Percentiles rank a stretch among this genome's conserved stretches.
phyloP scores from a whole-genome alignment of 2,329 filamentous ascomycete species.

The Rutstroemia sp. region DNA sequence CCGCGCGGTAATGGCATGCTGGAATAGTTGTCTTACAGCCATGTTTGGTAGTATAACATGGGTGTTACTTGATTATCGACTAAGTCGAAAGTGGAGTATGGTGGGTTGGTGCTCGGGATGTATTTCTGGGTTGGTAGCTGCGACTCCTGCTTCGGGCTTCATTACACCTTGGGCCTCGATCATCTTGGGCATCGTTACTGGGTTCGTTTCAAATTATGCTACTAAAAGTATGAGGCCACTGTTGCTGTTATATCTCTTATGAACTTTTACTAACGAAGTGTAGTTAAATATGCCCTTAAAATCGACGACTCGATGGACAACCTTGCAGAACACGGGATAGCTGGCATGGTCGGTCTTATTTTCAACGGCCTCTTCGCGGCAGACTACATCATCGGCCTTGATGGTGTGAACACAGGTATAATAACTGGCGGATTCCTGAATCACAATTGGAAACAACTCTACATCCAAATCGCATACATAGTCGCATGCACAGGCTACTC shows the following conservation, averaged over 20 bases:
- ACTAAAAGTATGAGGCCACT: conserved; percentile 39
- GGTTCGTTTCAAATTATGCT: conserved; percentile 59
- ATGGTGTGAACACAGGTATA: conserved; percentile 64
- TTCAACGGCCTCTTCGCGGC: conserved; percentile 69
- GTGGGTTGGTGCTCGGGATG: conserved; percentile 67
- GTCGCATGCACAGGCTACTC: conserved; percentile 58
- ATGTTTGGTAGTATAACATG: conserved; percentile 89
- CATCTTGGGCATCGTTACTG: conserved; percentile 58
- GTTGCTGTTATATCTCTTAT: too few species aligned
- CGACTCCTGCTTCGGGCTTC: conserved; percentile 63
- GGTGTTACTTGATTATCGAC: conserved; percentile 91
- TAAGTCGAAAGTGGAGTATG: conserved; percentile 45
- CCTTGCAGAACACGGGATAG: conserved; percentile 64
- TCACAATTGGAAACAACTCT: conserved; percentile 66
- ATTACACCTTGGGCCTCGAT: conserved; percentile 62
- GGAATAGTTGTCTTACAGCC: conserved; percentile 78
- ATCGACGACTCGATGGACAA: conserved; percentile 68
- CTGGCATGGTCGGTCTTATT: conserved; percentile 60
- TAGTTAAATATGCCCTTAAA: conserved; percentile 40
- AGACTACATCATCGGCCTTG: conserved; percentile 64
- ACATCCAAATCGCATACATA: conserved; percentile 75
- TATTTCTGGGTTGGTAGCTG: conserved; percentile 63
- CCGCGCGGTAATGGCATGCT: conserved; percentile 91
- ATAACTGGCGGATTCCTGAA: conserved; percentile 64
- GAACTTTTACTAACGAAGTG: too few species aligned